A percentile compares a stretch with the other conserved stretches of the same genome.
These are phyloP conservation scores for Pythium rishiriense DNA, from an alignment of 352 stramenopile species.

Conservation along the genomic window DNA sequence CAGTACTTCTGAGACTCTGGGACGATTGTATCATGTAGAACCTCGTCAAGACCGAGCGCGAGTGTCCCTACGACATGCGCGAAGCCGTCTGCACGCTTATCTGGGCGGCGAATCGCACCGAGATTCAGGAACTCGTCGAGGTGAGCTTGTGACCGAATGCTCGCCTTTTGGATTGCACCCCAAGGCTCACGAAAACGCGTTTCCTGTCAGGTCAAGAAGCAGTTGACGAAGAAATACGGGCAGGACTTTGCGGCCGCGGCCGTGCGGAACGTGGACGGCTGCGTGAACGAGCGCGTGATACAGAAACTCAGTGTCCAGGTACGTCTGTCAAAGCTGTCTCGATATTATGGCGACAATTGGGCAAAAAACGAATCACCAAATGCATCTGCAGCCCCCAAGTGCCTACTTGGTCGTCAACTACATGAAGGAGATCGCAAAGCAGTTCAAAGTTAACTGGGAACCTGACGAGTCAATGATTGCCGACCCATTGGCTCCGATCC, in stretches of 20 bases:
- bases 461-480: conserved; percentile 73
- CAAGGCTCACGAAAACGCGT: neutral
- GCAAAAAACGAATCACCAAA: neutral
- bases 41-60: conserved; percentile 88
- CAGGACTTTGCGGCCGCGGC: conserved; percentile 86
- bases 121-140: conserved; percentile 92
- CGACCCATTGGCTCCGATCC: conserved; percentile 86
- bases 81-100: conserved; percentile 94
- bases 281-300: conserved; percentile 91
- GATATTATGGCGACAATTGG: too few species aligned
- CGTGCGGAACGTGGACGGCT: conserved; percentile 85
- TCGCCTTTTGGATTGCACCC: neutral
- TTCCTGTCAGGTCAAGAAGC: conserved; percentile 66
- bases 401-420: conserved; percentile 95
- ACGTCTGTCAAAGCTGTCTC: neutral
- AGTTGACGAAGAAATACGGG: conserved; percentile 88
- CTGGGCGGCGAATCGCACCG: conserved; percentile 87
- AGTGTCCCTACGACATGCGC: conserved; percentile 93
- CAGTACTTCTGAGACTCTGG: neutral
- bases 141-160: conserved; percentile 32
- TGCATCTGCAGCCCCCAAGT: conserved; percentile 66
- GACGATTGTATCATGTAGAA: conserved; percentile 37
- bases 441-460: conserved; percentile 95
- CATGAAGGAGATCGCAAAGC: conserved; percentile 95
- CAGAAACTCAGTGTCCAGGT: conserved; percentile 92